A percentile compares a stretch with the other conserved stretches of the same genome.
Conservation (phyloP, 768 basidiomycete genomes). For the Xerocomellus amylosporus region DNA sequence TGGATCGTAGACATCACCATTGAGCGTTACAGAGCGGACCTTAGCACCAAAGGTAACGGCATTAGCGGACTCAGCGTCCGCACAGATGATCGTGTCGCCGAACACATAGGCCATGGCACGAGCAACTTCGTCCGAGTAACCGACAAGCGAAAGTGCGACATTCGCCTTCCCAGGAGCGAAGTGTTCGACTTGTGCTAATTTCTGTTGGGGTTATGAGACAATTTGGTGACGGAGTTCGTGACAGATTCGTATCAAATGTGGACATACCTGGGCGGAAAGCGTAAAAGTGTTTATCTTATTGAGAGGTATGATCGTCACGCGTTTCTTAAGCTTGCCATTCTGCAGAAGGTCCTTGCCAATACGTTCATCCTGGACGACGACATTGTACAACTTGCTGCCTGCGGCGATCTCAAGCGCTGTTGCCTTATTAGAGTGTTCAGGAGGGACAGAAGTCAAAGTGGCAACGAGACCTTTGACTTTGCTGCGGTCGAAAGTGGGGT, state of each 20-base stretch:
- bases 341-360: conserved; percentile 83
- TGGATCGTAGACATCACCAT: conserved; percentile 96
- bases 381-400: conserved; percentile 86
- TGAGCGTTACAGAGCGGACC: conserved; percentile 85
- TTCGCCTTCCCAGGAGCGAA: conserved; percentile 79
- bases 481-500: conserved; percentile 73
- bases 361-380: conserved; percentile 88
- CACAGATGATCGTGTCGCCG: conserved; percentile 88
- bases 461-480: conserved; percentile 93
- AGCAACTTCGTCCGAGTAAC: conserved; percentile 75
- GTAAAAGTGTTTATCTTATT: conserved; percentile 79
- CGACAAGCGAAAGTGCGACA: conserved; percentile 85
- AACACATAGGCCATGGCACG: conserved; percentile 94
- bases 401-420: conserved; percentile 93
- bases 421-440: conserved; percentile 69
- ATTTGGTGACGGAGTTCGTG: not conserved
- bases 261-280: conserved; percentile 47
- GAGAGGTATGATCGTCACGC: conserved; percentile 91
- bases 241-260: not conserved
- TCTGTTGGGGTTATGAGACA: conserved; percentile 42
- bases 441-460: conserved; percentile 74
- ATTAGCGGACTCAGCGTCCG: conserved; percentile 84
- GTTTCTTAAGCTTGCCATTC: conserved; percentile 74
- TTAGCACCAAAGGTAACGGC: conserved; percentile 72
- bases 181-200: conserved; percentile 67